Evolutionary conservation across 2,329 filamentous ascomycete species (phyloP), one percentile per base, ranked within the genome.

Genomic region (Grosmannia clavigera): DNA sequence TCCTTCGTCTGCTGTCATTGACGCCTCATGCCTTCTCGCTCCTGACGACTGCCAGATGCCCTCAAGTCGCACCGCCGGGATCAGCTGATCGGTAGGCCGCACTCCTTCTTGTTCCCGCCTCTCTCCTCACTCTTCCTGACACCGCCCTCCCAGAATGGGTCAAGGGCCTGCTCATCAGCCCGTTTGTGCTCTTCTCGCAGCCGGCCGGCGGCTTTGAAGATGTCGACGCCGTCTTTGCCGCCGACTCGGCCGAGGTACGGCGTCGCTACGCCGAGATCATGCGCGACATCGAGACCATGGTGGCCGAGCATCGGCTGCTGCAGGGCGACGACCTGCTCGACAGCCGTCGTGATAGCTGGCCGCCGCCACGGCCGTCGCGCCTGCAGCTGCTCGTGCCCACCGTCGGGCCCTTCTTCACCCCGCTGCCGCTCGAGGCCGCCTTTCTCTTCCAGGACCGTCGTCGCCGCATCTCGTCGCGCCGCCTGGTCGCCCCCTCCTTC

Each of bases 401-500:
- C 12, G 87, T 95, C 16, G 92, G 92, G n/a, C 87, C 83, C 14
- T 97, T 97, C 78, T 97, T 96, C 75, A 97, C 92, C 0, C 81
- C 87, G 5, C 76, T 97, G 3, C 86, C 88, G 2, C 82, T 97
- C 10, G 90, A 92, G 69, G 89, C 91, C 56, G 92, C 92, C 7
- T 97, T 97, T 75, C 85, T 86, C 65, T 92, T 89, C 73, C 94
- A 97, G 73, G 94, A 99, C 71, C 75, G 80, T 61, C 86, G 86
- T 64, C 85, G 94, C 7, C 88, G 86, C 72, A 99, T 99, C 68
- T 95, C 90, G 33, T 90, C 87, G 1, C 82, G 94, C 29, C 86
- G 94, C 62, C 97, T 96, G 70, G 94, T 99, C 2, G 88, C 92
- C 1, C 94, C 94, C 0, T 95, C 90, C 1, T 99, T 99, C 80